phyloP scores from a whole-genome alignment of 768 basidiomycete genomes.

The Pholiota conissans region DNA sequence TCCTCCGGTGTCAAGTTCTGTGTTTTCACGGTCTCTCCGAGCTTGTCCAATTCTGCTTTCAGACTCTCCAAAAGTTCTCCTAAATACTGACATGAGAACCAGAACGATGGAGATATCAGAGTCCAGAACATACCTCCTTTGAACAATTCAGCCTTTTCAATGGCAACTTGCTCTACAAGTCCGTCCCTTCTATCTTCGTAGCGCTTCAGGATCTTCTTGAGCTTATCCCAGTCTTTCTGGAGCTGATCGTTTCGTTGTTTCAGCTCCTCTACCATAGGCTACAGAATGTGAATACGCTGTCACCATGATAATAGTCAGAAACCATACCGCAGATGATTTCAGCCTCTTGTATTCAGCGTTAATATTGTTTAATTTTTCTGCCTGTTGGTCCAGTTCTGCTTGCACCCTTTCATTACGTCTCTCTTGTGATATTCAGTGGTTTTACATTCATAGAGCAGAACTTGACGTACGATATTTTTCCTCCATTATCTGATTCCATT shows the following conservation, averaged over 20 bases:
- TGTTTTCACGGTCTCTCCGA: constrained; percentile 67
- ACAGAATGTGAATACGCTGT: constrained; percentile 3
- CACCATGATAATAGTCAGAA: neutral
- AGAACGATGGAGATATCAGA: neutral
- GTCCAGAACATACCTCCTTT: constrained; percentile 45
- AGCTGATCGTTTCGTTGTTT: constrained; percentile 63
- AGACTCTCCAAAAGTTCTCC: constrained; percentile 64
- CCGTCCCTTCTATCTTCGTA: constrained; percentile 71
- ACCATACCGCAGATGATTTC: constrained; percentile 57
- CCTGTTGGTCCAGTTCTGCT: constrained; percentile 60
- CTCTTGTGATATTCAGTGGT: constrained; percentile 36
- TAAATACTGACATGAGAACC: constrained; percentile 26
- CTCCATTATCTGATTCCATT: constrained; percentile 70
- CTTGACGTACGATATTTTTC: constrained; percentile 67
- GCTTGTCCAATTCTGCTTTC: constrained; percentile 59
- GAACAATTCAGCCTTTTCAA: constrained; percentile 64
- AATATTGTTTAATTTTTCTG: constrained; percentile 42
- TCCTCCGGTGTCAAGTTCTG: constrained; percentile 94
- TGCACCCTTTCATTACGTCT: constrained; percentile 73
- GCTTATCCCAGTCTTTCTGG: constrained; percentile 75
- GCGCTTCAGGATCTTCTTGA: constrained; percentile 70
- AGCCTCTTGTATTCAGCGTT: constrained; percentile 58
- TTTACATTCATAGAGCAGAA: neutral
- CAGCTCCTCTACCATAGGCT: constrained; percentile 67
- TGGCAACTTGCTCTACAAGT: constrained; percentile 62